Base-by-base conservation (phyloP, 2,329 filamentous ascomycete species). In the Stachybotrys echinatus region DNA sequence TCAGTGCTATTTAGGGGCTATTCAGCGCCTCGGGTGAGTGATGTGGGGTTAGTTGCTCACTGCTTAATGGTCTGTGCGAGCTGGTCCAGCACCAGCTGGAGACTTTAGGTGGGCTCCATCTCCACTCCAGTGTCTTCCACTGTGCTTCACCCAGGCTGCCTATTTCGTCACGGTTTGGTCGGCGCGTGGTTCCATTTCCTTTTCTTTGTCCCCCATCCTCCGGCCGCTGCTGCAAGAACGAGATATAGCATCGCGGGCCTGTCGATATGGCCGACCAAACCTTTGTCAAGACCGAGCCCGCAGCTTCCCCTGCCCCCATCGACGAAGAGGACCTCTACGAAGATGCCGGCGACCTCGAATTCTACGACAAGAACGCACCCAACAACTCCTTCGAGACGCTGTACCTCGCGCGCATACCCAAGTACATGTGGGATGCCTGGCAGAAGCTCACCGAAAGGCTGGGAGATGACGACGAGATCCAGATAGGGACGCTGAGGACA, bases 361-460 rank as follows among this genome's bases (percentile, higher is more conserved):
- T 82, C 60, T 81, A 75, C 55, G 74, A 76, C 51, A 70, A 72
- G 50, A 67, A 68, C 52, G 52, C 61, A 3, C 56, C 66, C 3
- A 68, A 65, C 50, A 69, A 69, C 49, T 61, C 65, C 5, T 69
- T 70, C 46, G 73, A 71, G 54, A 74, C 67, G 39, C 71, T 81
- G 48, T 95, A 89, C 74, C 76, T 95, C 46, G 85, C 88, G 48
- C 86, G 89, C 55, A 76, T 95, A 42, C 90, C 91, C 19, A 83
- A 84, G 55, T 87, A 88, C 64, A 76, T 95, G 50, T 94, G 89
- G 84, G 82, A 92, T 58, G 80, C 85, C 42, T 95, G 91, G 88
- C 70, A 74, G 51, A 69, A 72, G 61, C 56, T 71, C 40, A 61
- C 60, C 12, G 68, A 71, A 45, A 77, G 84, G 57, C 70, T 95